phyloP scores from a whole-genome alignment of 2,329 filamentous ascomycete species.

The Pseudopyrenochaeta lycopersici region DNA sequence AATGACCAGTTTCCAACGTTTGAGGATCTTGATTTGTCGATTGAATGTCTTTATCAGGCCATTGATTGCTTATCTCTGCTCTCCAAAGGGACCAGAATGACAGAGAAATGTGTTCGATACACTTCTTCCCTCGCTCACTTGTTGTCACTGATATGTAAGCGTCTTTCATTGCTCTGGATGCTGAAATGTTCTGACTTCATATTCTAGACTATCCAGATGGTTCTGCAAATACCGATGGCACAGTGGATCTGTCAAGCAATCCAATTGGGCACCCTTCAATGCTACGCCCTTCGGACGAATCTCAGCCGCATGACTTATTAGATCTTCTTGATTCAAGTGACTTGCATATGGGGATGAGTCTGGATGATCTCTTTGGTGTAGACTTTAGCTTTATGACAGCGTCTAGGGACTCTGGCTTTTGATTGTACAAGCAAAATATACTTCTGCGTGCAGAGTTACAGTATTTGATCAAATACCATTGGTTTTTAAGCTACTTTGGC shows the following conservation, averaged over 20 bases:
- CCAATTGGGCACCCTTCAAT: not conserved
- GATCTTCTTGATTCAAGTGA: slow-evolving; percentile 13
- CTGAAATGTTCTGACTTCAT: not conserved
- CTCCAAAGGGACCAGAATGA: slow-evolving; percentile 18
- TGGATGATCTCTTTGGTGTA: slow-evolving; percentile 7
- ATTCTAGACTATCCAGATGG: not conserved
- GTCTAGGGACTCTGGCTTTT: not conserved
- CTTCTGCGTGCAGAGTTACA: too few species aligned
- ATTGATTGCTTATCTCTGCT: slow-evolving; percentile 17
- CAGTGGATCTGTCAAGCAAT: not conserved
- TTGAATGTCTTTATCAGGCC: slow-evolving; percentile 9
- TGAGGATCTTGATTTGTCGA: slow-evolving; percentile 11
- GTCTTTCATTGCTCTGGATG: too few species aligned
- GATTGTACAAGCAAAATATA: not conserved
- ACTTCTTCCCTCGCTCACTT: slow-evolving; percentile 9
- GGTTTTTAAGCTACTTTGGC: too few species aligned
- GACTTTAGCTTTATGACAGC: slow-evolving; percentile 1
- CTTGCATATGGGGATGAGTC: slow-evolving; percentile 13
- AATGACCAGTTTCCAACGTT: slow-evolving; percentile 6
- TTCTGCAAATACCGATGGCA: not conserved
- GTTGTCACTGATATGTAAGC: slow-evolving; percentile 9
- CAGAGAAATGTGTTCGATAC: slow-evolving; percentile 19
- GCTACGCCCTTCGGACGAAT: not conserved
- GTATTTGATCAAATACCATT: too few species aligned
- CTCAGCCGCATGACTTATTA: not conserved